Evolutionary conservation across 1,284 basidiomycete genomes (phyloP).

Genomic region (Sanghuangporus sanghuang): DNA sequence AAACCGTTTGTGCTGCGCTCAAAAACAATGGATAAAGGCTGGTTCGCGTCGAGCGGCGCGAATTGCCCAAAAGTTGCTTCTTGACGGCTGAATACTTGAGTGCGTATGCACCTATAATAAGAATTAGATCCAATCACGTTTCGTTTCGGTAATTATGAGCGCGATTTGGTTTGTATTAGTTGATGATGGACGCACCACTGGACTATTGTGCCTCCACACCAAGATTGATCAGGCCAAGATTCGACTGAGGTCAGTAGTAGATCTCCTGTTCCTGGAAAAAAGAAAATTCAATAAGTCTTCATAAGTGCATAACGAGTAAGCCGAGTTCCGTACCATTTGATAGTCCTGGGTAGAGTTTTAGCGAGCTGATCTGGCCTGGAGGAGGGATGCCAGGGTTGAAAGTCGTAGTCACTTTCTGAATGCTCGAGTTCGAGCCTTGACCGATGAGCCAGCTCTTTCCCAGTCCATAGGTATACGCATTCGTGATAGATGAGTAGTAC

Average conservation of each 20-base stretch:
- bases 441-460: conserved; percentile 16
- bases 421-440: conserved; percentile 6
- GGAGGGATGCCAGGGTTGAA: conserved; percentile 16
- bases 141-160: neutral
- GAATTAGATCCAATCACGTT: neutral
- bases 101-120: conserved; percentile 15
- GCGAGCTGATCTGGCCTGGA: conserved; percentile 3
- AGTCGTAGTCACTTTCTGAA: conserved; percentile 13
- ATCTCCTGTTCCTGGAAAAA: conserved; percentile 13
- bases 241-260: conserved; percentile 9
- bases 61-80: neutral
- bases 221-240: conserved; percentile 11
- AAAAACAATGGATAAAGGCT: conserved; percentile 10
- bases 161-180: neutral
- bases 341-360: conserved; percentile 14
- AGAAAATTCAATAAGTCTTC: neutral
- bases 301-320: neutral
- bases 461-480: conserved; percentile 11
- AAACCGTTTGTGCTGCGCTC: conserved; percentile 7
- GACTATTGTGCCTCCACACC: conserved; percentile 7
- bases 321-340: conserved; percentile 9
- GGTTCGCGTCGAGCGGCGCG: conserved; percentile 6
- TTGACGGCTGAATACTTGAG: conserved; percentile 6
- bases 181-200: conserved; percentile 8
- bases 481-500: neutral